Evolutionary conservation across 257 asterid genomes (phyloP).

Genomic region (Osmanthus fragrans): DNA sequence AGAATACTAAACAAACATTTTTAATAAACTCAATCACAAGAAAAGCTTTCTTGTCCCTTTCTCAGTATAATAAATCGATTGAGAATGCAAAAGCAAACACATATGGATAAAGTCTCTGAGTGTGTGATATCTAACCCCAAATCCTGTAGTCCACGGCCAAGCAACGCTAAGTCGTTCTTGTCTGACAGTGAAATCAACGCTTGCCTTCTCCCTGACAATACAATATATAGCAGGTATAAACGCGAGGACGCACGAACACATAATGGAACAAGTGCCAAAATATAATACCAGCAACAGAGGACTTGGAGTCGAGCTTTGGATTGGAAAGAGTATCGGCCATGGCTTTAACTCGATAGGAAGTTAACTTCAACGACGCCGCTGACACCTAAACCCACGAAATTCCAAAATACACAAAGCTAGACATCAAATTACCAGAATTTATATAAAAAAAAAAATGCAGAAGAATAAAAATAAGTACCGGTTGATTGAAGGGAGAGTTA

Average conservation of each 20-base stretch:
- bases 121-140: conserved; percentile 56
- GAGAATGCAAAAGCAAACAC: background rate
- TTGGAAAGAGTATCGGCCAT: conserved; percentile 68
- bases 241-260: background rate
- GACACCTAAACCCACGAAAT: conserved; percentile 27
- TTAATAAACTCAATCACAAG: background rate
- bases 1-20: background rate
- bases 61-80: background rate
- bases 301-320: conserved; percentile 35
- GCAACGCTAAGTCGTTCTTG: conserved; percentile 73
- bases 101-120: background rate
- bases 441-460: background rate
- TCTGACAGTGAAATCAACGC: conserved; percentile 90
- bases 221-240: background rate
- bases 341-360: conserved; percentile 52
- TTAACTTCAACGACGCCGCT: conserved; percentile 27
- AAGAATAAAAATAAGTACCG: conserved; percentile 25
- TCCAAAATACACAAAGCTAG: background rate
- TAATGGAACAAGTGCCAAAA: background rate
- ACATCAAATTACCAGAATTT: background rate
- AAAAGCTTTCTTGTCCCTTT: background rate
- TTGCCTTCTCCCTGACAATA: conserved; percentile 61
- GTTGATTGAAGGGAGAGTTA: conserved; percentile 24
- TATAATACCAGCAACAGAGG: conserved; percentile 42
- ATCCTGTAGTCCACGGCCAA: conserved; percentile 80